Base-by-base conservation (phyloP, 768 basidiomycete genomes). In the Boletus coccyginus region DNA sequence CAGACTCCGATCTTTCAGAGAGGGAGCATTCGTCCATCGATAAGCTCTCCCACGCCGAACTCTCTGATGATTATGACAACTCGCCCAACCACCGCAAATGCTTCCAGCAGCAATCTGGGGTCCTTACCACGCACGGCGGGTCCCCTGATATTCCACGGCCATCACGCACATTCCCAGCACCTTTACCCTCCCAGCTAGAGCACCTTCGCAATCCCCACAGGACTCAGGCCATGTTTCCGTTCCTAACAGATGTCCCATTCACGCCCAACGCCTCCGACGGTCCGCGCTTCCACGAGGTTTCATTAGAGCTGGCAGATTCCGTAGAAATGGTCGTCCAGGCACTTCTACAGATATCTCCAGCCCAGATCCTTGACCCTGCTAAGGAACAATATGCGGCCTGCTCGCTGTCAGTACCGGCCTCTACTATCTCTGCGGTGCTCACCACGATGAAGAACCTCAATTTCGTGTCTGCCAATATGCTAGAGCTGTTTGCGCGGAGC, bases 331-430 rank as follows among this genome's bases (percentile, higher is more conserved):
- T 92, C 56, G 88, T 96, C 39, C 93, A 97, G 69, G 95, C 92
- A 2, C 82, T 98, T 62, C 81, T 97, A 3, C 93, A 95, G 65
- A 79, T 97, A 60, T 91, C 91, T 0, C 94, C 94, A 5, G 84
- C 89, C 0, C 95, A 98, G 71, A 75, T 97, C 19, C 80, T 97
- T 45, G 94, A 97, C 68, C 85, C 90, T n/a, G 87, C 89, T 3
- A 95, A 91, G 70, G 94, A 98, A 66, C 94, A 94, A 68, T 90
- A 94, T 66, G 89, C 94, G 2, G 88, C 92, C 27, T 96, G 92
- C 70, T 83, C 93, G 2, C 73, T 98, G 27, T 86, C 91, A 38
- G 83, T 97, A 43, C 95, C 94, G 11, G 90, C 90, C 0, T 83
- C 93, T 7, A 92, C 88, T 61, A 81, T 98, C 72, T 90, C 91